Evolutionary conservation across 768 basidiomycete genomes (phyloP), one percentile per base, ranked within the genome.

Genomic region (Jaapia argillacea): DNA sequence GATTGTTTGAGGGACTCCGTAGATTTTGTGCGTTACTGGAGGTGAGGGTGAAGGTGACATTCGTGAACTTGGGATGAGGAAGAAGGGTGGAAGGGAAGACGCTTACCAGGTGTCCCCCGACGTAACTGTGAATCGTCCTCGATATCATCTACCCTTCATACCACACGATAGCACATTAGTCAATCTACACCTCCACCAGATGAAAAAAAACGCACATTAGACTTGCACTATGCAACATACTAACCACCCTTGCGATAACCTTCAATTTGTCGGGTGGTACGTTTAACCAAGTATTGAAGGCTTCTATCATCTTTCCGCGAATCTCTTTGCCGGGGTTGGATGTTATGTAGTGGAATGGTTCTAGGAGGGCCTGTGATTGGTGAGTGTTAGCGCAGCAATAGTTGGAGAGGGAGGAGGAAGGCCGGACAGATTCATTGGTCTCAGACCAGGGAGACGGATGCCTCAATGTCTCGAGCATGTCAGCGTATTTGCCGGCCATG

Each of bases 1-100:
- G 65, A 99, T 92, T 0, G 94, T 96, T 57, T 97, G 94, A 0
- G 94, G 90, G 2, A 96, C 66, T 1, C 94, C 94, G 53, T 94
- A 99, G 51, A 99, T 94, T 66, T 88, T 89, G 66, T 99, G 93
- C 0, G 89, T 79, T 20, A 93, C 93, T 82, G 48, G 1, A 45
- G n/a, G n/a, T n/a, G n/a, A n/a, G n/a, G n/a, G n/a, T n/a, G n/a
- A n/a, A n/a, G n/a, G n/a, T n/a, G n/a, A n/a, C n/a, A 36, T 42
- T 14, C 22, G 22, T 24, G 42, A 35, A 45, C 20, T 23, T 24
- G 35, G 28, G 24, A 23, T 16, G 21, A 38, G 16, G 0, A 16
- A n/a, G n/a, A n/a, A n/a, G n/a, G n/a, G n/a, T n/a, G n/a, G n/a
- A n/a, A n/a, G n/a, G 22, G 12, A 41, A 14, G 12, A 27, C 6